phyloP scores from a whole-genome alignment of 1,284 basidiomycete species.

The Papiliotrema laurentii region DNA sequence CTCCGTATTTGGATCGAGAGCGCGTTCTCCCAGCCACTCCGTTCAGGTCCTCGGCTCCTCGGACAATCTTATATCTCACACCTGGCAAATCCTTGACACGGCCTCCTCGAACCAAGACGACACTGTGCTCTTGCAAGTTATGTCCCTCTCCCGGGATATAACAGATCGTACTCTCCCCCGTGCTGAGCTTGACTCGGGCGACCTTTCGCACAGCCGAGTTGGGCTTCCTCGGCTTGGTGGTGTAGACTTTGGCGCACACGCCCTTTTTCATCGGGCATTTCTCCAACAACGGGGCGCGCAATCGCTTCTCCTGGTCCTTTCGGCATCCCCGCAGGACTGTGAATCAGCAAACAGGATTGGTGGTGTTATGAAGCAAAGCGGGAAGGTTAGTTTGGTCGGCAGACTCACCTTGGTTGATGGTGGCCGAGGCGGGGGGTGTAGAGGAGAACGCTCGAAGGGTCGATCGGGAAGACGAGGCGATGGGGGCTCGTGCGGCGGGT shows the following conservation, averaged over 20 bases:
- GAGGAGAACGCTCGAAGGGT: constrained; percentile 5
- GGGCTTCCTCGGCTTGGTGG: constrained; percentile 91
- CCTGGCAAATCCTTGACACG: constrained; percentile 96
- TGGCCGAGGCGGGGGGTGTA: not conserved
- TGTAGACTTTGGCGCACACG: constrained; percentile 78
- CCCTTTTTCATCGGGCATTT: constrained; percentile 80
- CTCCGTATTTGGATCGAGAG: constrained; percentile 88
- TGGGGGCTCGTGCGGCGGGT: not conserved
- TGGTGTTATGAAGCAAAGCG: not conserved
- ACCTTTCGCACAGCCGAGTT: constrained; percentile 99
- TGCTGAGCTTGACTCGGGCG: constrained; percentile 85
- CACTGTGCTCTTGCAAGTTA: constrained; percentile 95
- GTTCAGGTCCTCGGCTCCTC: constrained; percentile 87
- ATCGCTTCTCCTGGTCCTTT: constrained; percentile 49
- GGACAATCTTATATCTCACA: constrained; percentile 90
- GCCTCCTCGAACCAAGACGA: constrained; percentile 89
- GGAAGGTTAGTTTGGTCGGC: not conserved
- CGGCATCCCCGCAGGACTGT: constrained; percentile 50
- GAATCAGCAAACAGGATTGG: not conserved
- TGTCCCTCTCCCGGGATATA: constrained; percentile 98
- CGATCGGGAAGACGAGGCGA: constrained; percentile 4
- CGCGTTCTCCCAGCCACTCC: constrained; percentile 81
- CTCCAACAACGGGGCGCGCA: constrained; percentile 70
- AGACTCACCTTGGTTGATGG: constrained; percentile 4
- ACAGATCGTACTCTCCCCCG: constrained; percentile 83